These are phyloP conservation scores for Canna indica DNA, from an alignment of 176 grass and related monocot genomes.

Conservation along the genomic window DNA sequence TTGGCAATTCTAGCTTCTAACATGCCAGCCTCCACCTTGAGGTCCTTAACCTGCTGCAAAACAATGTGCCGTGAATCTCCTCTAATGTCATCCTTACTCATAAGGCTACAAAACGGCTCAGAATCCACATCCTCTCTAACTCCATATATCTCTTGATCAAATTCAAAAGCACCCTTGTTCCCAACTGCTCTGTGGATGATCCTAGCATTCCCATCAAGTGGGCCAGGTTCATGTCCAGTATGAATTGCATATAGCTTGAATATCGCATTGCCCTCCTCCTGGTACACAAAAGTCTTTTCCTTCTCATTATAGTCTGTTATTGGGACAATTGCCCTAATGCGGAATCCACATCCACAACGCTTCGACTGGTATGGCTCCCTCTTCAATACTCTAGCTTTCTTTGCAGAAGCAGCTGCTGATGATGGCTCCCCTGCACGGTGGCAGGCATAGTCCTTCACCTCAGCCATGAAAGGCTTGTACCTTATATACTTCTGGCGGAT, in stretches of 20 bases:
- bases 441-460: conserved; percentile 98
- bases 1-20: conserved; percentile 72
- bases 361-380: conserved; percentile 95
- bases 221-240: conserved; percentile 87
- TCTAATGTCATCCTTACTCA: conserved; percentile 40
- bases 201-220: conserved; percentile 90
- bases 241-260: conserved; percentile 95
- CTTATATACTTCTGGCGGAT: conserved; percentile 98
- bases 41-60: conserved; percentile 59
- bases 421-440: conserved; percentile 81
- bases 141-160: conserved; percentile 77
- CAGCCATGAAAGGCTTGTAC: conserved; percentile 97
- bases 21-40: conserved; percentile 43
- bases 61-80: conserved; percentile 51
- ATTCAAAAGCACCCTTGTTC: conserved; percentile 68
- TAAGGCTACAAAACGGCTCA: conserved; percentile 31
- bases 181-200: conserved; percentile 92
- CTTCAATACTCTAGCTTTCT: conserved; percentile 72
- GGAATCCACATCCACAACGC: conserved; percentile 91
- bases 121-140: conserved; percentile 63
- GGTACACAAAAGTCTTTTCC: conserved; percentile 92
- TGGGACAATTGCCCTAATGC: conserved; percentile 94
- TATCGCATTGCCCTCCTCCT: conserved; percentile 86
- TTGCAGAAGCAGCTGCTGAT: conserved; percentile 33
- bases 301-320: conserved; percentile 97